These are phyloP conservation scores for Viridothelium virens DNA, from an alignment of 495 filamentous ascomycete species.

Conservation along the genomic window DNA sequence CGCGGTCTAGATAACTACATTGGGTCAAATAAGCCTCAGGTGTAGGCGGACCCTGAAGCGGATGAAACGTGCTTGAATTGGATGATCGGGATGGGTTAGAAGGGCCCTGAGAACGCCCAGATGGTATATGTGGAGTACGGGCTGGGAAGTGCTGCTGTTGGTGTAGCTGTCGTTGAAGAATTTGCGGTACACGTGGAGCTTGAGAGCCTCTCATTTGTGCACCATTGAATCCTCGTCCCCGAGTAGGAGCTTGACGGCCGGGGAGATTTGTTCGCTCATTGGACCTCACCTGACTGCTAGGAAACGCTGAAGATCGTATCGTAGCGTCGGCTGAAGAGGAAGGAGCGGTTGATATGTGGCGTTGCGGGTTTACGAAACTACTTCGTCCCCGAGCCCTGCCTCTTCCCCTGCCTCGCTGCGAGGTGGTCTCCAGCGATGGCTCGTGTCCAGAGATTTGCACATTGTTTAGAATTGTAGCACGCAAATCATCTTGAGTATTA, in stretches of 20 bases:
- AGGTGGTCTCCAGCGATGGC: neutral
- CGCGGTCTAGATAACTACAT: constrained; percentile 31
- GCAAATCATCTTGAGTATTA: constrained; percentile 34
- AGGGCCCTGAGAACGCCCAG: neutral
- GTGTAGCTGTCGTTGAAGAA: neutral
- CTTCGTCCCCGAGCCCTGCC: neutral
- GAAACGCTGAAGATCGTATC: neutral
- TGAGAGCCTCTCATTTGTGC: neutral
- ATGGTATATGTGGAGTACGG: neutral
- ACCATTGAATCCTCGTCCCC: neutral
- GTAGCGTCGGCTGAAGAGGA: neutral
- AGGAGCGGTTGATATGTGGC: neutral
- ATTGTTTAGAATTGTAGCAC: constrained; percentile 41
- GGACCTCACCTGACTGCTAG: too few relatives aligned
- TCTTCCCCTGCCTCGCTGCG: neutral
- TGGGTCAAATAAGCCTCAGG: constrained; percentile 23
- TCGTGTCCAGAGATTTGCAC: constrained; percentile 13
- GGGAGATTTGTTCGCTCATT: too few relatives aligned
- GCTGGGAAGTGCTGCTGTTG: neutral
- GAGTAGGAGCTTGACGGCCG: neutral
- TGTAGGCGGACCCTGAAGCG: neutral
- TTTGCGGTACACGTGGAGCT: neutral
- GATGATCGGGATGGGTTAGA: neutral
- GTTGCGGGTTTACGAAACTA: neutral
- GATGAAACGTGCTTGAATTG: neutral